Evolutionary conservation across 139 green algal genomes (phyloP).

Genomic region (Pycnococcus provasolii): DNA sequence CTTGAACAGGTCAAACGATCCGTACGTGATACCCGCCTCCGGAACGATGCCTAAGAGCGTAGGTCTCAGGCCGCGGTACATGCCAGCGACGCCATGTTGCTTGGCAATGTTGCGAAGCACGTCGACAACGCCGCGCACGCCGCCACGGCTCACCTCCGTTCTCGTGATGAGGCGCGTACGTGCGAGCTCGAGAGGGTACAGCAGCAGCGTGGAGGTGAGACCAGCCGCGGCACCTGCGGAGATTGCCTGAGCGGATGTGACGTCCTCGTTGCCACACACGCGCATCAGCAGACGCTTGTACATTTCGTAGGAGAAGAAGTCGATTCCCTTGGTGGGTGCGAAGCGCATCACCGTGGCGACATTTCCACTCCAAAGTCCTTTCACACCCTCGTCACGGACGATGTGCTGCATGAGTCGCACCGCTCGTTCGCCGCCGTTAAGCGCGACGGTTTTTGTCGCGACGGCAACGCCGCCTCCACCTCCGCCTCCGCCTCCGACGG

Average conservation of each 20-base stretch:
- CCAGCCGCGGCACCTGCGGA: slow-evolving; percentile 36
- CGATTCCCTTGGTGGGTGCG: slow-evolving; percentile 59
- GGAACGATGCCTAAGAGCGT: slow-evolving; percentile 61
- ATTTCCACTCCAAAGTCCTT: slow-evolving; percentile 55
- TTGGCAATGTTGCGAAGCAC: slow-evolving; percentile 36
- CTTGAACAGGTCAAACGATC: slow-evolving; percentile 64
- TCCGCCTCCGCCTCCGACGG: too few relatives aligned
- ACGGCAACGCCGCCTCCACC: too few relatives aligned
- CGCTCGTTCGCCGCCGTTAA: too few relatives aligned
- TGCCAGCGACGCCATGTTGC: slow-evolving; percentile 41
- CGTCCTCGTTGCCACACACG: not conserved
- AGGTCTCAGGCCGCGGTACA: slow-evolving; percentile 59
- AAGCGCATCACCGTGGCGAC: slow-evolving; percentile 57
- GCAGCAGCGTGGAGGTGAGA: slow-evolving; percentile 45
- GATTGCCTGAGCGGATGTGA: not conserved
- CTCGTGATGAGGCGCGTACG: slow-evolving; percentile 44
- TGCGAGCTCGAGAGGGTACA: slow-evolving; percentile 71
- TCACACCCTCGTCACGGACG: slow-evolving; percentile 31
- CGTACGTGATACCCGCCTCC: slow-evolving; percentile 74
- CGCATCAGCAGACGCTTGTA: slow-evolving; percentile 19
- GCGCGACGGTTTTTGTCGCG: too few relatives aligned
- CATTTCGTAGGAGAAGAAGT: slow-evolving; percentile 58
- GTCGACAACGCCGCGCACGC: slow-evolving; percentile 27
- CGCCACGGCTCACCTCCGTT: not conserved
- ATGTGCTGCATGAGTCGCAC: slow-evolving; percentile 1